Percentiles rank a stretch among this genome's conserved stretches.
These are phyloP conservation scores for Sporisorium exsertum DNA, from an alignment of 1,284 basidiomycete species.

Conservation along the genomic window DNA sequence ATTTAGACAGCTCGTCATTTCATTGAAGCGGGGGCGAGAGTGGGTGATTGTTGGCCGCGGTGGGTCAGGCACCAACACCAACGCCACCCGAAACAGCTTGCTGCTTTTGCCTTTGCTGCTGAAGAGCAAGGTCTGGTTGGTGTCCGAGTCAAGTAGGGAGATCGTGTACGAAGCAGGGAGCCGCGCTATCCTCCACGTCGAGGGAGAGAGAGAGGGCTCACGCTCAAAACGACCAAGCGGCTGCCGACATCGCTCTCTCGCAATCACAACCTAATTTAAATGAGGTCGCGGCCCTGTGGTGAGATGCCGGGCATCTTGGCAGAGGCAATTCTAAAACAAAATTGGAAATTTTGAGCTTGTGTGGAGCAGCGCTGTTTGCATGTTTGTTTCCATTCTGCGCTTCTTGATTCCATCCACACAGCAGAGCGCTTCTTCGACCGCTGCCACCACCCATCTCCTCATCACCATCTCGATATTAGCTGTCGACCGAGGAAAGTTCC, in stretches of 20 bases:
- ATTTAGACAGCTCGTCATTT: not conserved
- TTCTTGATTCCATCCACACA: slow-evolving; percentile 1
- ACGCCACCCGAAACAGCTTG: not conserved
- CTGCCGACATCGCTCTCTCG: not conserved
- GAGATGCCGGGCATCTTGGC: not conserved
- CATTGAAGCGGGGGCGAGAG: not conserved
- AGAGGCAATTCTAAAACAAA: not conserved
- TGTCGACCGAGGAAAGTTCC: not conserved
- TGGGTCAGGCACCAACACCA: not conserved
- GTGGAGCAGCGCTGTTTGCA: not conserved
- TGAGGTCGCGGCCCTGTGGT: not conserved
- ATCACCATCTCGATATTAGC: not conserved
- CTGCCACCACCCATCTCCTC: slow-evolving; percentile 3
- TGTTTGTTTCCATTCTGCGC: not conserved
- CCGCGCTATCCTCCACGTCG: not conserved
- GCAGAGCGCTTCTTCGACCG: not conserved
- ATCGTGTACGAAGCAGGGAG: too few relatives aligned
- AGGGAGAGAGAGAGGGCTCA: too few relatives aligned
- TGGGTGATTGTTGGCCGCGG: not conserved
- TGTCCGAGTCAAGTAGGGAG: too few relatives aligned
- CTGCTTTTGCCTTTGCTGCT: not conserved
- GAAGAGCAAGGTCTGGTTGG: not conserved
- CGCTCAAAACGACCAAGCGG: too few relatives aligned
- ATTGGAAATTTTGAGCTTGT: not conserved
- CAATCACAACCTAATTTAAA: not conserved